A percentile compares a stretch with the other conserved stretches of the same genome.
Evolutionary conservation across 1,139 yeast genomes (phyloP).

Genomic region (Geotrichum bryndzae): DNA sequence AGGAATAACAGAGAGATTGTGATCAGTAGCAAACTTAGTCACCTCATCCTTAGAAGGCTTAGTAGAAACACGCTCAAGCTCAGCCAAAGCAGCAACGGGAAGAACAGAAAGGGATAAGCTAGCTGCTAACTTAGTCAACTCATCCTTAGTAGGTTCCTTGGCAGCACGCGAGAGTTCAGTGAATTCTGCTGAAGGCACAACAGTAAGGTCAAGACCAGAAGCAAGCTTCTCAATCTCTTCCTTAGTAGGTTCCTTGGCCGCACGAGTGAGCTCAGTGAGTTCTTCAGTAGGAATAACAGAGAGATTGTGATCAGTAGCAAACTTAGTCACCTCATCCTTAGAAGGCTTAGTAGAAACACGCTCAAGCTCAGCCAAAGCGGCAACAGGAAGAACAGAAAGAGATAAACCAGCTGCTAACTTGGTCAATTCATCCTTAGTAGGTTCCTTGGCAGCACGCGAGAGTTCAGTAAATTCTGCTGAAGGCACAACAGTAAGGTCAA

Average conservation of each 20-base stretch:
- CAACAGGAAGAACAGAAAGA: no score
- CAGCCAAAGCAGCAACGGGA: slow-evolving; percentile 6
- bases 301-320: slow-evolving; percentile 46
- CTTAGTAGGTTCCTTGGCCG: slow-evolving; percentile 21
- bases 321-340: slow-evolving; percentile 39
- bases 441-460: slow-evolving; percentile 21
- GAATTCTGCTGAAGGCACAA: slow-evolving; percentile 1
- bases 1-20: slow-evolving; percentile 17
- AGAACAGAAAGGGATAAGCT: slow-evolving; percentile 7
- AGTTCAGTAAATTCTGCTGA: slow-evolving; percentile 28
- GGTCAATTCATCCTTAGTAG: slow-evolving; percentile 29
- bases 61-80: slow-evolving; percentile 9
- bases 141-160: slow-evolving; percentile 21
- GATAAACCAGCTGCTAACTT: slow-evolving; percentile 4
- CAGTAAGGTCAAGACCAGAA: slow-evolving; percentile 3
- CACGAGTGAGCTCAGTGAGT: slow-evolving; percentile 16
- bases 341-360: background rate
- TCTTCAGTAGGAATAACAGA: slow-evolving; percentile 39
- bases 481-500: slow-evolving; percentile 31
- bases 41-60: slow-evolving; percentile 17
- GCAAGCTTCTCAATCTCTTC: slow-evolving; percentile 13
- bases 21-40: slow-evolving; percentile 31
- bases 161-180: slow-evolving; percentile 20
- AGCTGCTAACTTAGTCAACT: slow-evolving; percentile 13
- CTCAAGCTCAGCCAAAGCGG: no score